A percentile compares a stretch with the other conserved stretches of the same genome.
Evolutionary conservation across 305 asterid species (phyloP).

Genomic region (Fraxinus paxiana): DNA sequence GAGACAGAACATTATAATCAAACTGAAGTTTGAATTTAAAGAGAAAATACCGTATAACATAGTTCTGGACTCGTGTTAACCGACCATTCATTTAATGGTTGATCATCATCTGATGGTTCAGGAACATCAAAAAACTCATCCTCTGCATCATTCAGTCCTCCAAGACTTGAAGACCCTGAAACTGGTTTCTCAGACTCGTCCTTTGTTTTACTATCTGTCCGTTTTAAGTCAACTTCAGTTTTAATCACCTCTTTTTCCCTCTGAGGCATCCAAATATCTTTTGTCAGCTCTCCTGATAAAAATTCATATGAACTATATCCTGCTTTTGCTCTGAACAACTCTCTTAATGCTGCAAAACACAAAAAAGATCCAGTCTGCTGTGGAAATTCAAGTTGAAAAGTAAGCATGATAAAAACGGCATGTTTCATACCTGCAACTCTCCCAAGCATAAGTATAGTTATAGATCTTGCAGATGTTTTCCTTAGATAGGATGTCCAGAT

Average conservation of each 20-base stretch:
- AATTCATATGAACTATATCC: constrained; percentile 31
- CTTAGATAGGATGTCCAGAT: constrained; percentile 37
- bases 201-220: constrained; percentile 10
- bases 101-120: constrained; percentile 36
- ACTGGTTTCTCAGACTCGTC: constrained; percentile 6
- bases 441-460: constrained; percentile 39
- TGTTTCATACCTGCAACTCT: constrained; percentile 37
- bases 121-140: constrained; percentile 50
- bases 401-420: neutral
- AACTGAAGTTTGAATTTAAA: neutral
- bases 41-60: constrained; percentile 22
- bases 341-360: constrained; percentile 43
- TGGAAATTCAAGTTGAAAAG: neutral
- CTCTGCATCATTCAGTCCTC: constrained; percentile 33
- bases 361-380: neutral
- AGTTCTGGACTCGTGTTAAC: constrained; percentile 30
- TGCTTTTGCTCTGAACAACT: constrained; percentile 35
- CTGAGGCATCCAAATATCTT: constrained; percentile 25
- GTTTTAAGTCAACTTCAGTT: constrained; percentile 25
- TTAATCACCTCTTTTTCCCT: constrained; percentile 27
- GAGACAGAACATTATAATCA: neutral
- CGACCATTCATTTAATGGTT: constrained; percentile 25
- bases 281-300: constrained; percentile 26
- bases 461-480: constrained; percentile 37
- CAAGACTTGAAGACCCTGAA: constrained; percentile 34